A percentile compares a stretch with the other conserved stretches of the same genome.
Evolutionary conservation across 306 rosid species (phyloP).

Genomic region (Lupinus albus): DNA sequence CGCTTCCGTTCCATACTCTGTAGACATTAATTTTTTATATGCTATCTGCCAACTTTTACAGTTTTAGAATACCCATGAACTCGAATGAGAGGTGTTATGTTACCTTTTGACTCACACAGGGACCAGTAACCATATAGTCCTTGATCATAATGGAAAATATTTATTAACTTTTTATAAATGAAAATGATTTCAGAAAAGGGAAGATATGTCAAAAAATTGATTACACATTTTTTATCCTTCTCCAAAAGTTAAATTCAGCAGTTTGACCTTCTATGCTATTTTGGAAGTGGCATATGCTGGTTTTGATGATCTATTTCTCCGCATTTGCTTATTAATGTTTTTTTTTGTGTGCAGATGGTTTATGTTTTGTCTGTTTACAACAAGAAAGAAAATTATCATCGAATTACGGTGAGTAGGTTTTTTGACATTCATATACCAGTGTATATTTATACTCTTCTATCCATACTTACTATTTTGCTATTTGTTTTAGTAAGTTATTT

Average conservation of each 20-base stretch:
- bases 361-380: conserved; percentile 90
- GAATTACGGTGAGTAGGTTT: conserved; percentile 77
- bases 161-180: conserved; percentile 1
- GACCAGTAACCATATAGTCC: conserved; percentile 10
- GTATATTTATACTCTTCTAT: not conserved
- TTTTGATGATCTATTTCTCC: conserved; percentile 25
- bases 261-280: conserved; percentile 24
- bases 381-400: conserved; percentile 93
- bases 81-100: not conserved
- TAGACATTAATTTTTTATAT: too few species aligned
- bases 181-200: conserved; percentile 17
- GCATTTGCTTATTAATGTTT: conserved; percentile 29
- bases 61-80: not conserved
- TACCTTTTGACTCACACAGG: not conserved
- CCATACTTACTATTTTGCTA: conserved; percentile 14
- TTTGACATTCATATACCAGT: not conserved
- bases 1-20: too few species aligned
- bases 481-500: conserved; percentile 6
- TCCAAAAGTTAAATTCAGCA: conserved; percentile 30
- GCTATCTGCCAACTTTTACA: too few species aligned
- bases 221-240: conserved; percentile 16
- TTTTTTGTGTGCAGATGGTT: conserved; percentile 81
- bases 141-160: not conserved
- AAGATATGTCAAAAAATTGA: not conserved
- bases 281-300: conserved; percentile 31